Evolutionary conservation across 2,329 filamentous ascomycete species (phyloP).

Genomic region (Tolypocladium amazonense): DNA sequence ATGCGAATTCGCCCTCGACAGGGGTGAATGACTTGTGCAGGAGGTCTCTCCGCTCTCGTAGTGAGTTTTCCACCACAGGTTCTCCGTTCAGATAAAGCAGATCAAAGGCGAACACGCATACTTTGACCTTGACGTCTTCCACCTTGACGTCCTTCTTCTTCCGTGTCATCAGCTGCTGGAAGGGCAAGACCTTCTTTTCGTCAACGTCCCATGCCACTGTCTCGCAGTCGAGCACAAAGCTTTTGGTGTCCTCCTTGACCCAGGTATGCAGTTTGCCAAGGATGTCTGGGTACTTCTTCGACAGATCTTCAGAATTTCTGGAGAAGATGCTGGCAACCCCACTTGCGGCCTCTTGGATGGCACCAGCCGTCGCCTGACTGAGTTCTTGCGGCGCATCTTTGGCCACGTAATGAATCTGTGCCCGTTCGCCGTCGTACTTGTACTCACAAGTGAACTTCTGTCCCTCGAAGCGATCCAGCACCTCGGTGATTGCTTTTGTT

Average conservation of each 20-base stretch:
- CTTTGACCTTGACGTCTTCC: constrained; percentile 91
- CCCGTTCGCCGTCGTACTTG: constrained; percentile 96
- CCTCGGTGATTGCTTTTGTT: constrained; percentile 95
- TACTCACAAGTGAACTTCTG: constrained; percentile 97
- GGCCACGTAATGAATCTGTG: constrained; percentile 96
- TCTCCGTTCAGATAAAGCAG: constrained; percentile 88
- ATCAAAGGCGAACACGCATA: constrained; percentile 96
- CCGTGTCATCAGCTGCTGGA: constrained; percentile 95
- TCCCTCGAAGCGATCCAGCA: constrained; percentile 89
- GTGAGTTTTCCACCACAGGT: constrained; percentile 74
- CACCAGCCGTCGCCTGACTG: constrained; percentile 46
- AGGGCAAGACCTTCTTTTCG: constrained; percentile 92
- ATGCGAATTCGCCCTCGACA: constrained; percentile 81
- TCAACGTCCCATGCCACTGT: constrained; percentile 93
- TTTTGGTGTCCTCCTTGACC: constrained; percentile 83
- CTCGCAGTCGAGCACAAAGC: constrained; percentile 97
- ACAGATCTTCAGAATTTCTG: constrained; percentile 91
- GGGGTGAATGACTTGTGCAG: constrained; percentile 63
- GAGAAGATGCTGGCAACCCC: constrained; percentile 93
- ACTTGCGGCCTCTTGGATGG: constrained; percentile 53
- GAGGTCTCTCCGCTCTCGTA: constrained; percentile 72
- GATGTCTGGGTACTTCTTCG: constrained; percentile 96
- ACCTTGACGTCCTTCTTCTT: constrained; percentile 96
- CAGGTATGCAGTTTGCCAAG: constrained; percentile 77
- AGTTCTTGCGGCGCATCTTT: constrained; percentile 65